phyloP scores from a whole-genome alignment of 2,329 filamentous ascomycete species.

The Aspergillus vadensis region DNA sequence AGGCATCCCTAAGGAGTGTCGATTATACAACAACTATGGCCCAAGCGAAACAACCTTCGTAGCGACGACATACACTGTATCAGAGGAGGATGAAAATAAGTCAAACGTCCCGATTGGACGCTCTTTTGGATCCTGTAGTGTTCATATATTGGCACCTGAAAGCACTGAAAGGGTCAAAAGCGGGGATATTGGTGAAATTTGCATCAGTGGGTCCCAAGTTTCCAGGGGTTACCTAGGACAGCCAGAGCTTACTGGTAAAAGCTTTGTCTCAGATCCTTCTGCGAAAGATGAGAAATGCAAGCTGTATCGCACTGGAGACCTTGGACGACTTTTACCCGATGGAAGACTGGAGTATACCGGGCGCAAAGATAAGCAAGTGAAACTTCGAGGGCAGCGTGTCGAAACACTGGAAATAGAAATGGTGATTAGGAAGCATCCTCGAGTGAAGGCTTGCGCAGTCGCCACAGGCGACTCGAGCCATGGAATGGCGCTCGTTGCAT shows the following conservation, averaged over 20 bases:
- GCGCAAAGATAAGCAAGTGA: not conserved
- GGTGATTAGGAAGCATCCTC: not conserved
- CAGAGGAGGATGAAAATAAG: not conserved
- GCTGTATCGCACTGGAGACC: slow-evolving; percentile 2
- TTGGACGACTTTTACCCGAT: not conserved
- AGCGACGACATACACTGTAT: not conserved
- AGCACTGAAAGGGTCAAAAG: not conserved
- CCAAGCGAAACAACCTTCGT: slow-evolving; percentile 3
- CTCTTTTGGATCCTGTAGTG: not conserved
- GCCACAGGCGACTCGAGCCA: not conserved
- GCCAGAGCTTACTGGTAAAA: not conserved
- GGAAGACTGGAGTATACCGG: not conserved
- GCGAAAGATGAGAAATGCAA: not conserved
- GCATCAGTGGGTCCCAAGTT: not conserved
- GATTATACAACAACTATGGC: slow-evolving; percentile 1
- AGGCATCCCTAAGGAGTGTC: not conserved
- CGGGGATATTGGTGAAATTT: slow-evolving; percentile 3
- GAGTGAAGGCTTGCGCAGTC: not conserved
- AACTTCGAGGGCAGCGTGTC: slow-evolving; percentile 8
- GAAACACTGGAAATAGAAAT: slow-evolving; percentile 5
- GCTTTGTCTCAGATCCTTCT: not conserved
- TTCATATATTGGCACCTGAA: not conserved
- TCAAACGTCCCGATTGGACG: not conserved
- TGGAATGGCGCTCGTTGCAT: not conserved
- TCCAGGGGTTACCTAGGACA: slow-evolving; percentile 5